Base-by-base conservation (phyloP, 2,329 filamentous ascomycete species). In the Ophiostoma tasmaniense region DNA sequence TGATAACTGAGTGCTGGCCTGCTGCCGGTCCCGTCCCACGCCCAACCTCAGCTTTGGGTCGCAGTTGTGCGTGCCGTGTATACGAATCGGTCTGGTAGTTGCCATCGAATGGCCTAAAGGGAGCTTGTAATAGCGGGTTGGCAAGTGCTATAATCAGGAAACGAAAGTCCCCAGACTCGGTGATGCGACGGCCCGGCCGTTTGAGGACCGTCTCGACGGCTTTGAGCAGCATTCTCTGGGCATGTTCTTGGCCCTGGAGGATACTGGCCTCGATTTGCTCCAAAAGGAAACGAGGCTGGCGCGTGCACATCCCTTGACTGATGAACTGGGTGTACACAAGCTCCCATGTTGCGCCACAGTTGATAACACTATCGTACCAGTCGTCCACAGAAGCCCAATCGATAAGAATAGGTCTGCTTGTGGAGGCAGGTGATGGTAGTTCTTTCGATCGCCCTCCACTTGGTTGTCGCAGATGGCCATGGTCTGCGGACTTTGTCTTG, bases 121-220 rank as follows among this genome's bases (percentile, higher is more conserved):
- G 77, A 0, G 80, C 74, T 71, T 89, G 85, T 10, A 97, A 77
- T 2, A 94, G 81, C 5, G 93, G 93, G 76, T 96, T 97, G 22
- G 87, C 87, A 50, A 95, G 78, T 30, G 96, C 80, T 39, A 97
- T 87, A 20, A 97, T 81, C 22, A 97, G 80, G 76, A 94, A 95
- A 6, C 93, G 85, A 52, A 90, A 81, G 73, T 96, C 88, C 71
- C 89, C 85, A 0, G 90, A 87, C 33, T 87, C 85, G 65, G 82
- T 84, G 66, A 97, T 77, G 6, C 86, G 85, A 39, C 89, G 85
- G 1, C 91, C 88, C 0, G 93, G 93, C 22, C 92, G 85, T 77
- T 93, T 96, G 25, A 97, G 81, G 8, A 96, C 78, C 73, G 85
- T 88, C 76, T 97, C 93, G 0, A 87, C 90, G 11, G 89, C 88